These are phyloP conservation scores for Fusarium buharicum DNA, from an alignment of 2,329 filamentous ascomycete species.

Conservation along the genomic window DNA sequence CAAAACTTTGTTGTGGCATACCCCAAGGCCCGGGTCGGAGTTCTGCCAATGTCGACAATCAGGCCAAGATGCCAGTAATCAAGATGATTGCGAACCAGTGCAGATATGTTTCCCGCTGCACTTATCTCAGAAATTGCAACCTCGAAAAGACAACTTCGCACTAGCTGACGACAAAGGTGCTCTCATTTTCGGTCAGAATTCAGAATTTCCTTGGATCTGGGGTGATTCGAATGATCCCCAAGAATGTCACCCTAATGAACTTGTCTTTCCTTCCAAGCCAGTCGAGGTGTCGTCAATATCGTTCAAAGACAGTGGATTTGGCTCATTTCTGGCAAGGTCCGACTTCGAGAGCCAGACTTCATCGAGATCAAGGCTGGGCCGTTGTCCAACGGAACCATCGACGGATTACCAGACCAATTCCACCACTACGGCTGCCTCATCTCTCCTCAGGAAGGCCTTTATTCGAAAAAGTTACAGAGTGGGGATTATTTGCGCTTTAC, in stretches of 20 bases:
- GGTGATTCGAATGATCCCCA: neutral
- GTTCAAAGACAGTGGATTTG: conserved; percentile 1
- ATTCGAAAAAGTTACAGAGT: conserved; percentile 15
- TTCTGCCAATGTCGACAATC: neutral
- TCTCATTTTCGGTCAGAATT: neutral
- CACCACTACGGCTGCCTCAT: neutral
- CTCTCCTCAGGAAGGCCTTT: too few relatives aligned
- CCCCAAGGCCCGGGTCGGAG: neutral
- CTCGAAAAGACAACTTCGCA: neutral
- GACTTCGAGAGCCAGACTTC: neutral
- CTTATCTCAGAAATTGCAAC: neutral
- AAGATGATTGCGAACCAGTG: conserved; percentile 10
- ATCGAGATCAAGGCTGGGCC: neutral
- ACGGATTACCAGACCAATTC: neutral
- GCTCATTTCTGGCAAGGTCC: neutral
- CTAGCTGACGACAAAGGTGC: neutral
- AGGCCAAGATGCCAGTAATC: neutral
- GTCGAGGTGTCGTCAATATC: neutral
- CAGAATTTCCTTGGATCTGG: conserved; percentile 1
- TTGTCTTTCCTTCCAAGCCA: neutral
- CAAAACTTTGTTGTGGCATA: conserved; percentile 3
- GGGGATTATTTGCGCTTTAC: conserved; percentile 24
- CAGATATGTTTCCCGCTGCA: neutral
- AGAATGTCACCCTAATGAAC: neutral
- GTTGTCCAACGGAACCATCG: too few relatives aligned